Conservation (phyloP, 2,329 filamentous ascomycete genomes). For the Alternaria tenuissima region DNA sequence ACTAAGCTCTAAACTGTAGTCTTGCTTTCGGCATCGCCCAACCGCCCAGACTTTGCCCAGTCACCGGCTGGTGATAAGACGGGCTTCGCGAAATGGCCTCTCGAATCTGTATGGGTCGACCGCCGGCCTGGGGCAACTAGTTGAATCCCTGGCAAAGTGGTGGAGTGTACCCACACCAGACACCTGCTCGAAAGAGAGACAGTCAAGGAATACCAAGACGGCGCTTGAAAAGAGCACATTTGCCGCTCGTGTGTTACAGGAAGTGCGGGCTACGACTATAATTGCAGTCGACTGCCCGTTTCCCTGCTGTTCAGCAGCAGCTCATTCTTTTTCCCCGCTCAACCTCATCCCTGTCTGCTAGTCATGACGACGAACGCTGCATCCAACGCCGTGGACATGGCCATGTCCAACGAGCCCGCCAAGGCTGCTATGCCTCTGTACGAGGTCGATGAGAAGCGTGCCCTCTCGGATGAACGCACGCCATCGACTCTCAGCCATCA, state of each 20-base stretch:
- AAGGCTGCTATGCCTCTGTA: slow-evolving; percentile 42
- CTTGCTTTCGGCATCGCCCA: slow-evolving; percentile 1
- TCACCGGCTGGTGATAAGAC: slow-evolving; percentile 36
- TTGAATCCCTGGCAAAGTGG: not conserved
- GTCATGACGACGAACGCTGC: slow-evolving; percentile 44
- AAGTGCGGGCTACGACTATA: slow-evolving; percentile 18
- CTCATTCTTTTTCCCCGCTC: slow-evolving; percentile 16
- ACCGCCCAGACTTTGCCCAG: slow-evolving; percentile 25
- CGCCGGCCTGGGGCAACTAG: slow-evolving; percentile 2
- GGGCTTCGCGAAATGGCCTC: slow-evolving; percentile 1
- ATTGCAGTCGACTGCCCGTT: slow-evolving; percentile 14
- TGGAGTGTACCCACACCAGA: slow-evolving; percentile 5
- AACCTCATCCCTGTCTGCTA: slow-evolving; percentile 4
- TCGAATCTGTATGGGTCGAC: slow-evolving; percentile 3
- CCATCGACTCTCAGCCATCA: slow-evolving; percentile 28
- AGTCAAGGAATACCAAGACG: slow-evolving; percentile 32
- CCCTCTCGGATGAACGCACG: slow-evolving; percentile 27
- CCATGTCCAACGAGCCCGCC: slow-evolving; percentile 45
- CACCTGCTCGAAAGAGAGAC: slow-evolving; percentile 33
- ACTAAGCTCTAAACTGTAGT: slow-evolving; percentile 11
- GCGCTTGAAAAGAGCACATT: slow-evolving; percentile 11
- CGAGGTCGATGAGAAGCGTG: slow-evolving; percentile 45
- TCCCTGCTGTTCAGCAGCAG: slow-evolving; percentile 11
- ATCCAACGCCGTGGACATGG: slow-evolving; percentile 46
- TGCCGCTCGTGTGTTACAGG: slow-evolving; percentile 16